Conservation (phyloP, 495 filamentous ascomycete genomes). For the Podospora fimiseda region DNA sequence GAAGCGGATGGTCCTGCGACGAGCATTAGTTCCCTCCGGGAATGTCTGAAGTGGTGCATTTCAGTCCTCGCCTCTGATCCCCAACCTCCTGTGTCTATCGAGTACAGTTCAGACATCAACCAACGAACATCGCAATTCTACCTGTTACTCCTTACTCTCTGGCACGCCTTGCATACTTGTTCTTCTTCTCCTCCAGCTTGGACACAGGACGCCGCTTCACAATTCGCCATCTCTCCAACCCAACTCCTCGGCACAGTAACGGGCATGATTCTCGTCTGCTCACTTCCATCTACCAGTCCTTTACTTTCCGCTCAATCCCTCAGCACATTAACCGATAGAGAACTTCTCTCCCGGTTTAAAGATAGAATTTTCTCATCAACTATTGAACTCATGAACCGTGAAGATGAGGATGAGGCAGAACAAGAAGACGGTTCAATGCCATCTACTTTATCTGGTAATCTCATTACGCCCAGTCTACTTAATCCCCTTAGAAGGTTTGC, state of each 20-base stretch:
- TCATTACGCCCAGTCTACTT: neutral
- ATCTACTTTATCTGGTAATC: neutral
- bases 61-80: neutral
- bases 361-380: neutral
- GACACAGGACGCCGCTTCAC: neutral
- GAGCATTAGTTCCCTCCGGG: neutral
- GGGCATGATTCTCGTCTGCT: constrained; percentile 16
- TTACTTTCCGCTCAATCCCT: neutral
- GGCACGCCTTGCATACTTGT: constrained; percentile 1
- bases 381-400: neutral
- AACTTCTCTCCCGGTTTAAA: neutral
- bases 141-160: constrained; percentile 15
- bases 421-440: neutral
- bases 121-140: neutral
- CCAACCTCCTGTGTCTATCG: neutral
- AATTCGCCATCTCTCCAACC: constrained; percentile 16
- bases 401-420: no score
- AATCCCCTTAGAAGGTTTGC: neutral
- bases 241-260: constrained; percentile 16
- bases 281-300: neutral
- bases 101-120: neutral
- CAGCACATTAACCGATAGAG: neutral
- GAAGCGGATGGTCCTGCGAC: neutral
- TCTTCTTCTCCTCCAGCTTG: neutral
- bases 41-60: constrained; percentile 13